phyloP scores from a whole-genome alignment of 164 flowering plant genomes.

The Vitis rotundifolia region DNA sequence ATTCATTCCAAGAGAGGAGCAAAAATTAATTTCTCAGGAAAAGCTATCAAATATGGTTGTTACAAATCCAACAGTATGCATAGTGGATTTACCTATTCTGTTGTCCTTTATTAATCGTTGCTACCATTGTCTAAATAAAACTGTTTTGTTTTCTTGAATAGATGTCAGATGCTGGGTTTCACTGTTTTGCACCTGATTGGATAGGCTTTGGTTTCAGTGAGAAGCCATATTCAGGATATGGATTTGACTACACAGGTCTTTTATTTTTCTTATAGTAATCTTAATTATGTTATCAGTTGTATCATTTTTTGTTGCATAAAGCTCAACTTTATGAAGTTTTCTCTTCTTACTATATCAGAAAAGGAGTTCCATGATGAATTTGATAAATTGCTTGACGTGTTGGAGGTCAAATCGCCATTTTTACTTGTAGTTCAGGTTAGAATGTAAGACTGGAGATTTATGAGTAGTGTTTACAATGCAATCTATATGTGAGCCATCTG shows the following conservation, averaged over 20 bases:
- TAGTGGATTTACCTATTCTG: neutral
- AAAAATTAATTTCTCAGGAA: too few species aligned
- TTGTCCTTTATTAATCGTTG: neutral
- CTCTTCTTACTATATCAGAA: slow-evolving; percentile 45
- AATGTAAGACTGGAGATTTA: neutral
- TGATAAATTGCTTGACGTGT: slow-evolving; percentile 66
- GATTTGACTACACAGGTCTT: slow-evolving; percentile 84
- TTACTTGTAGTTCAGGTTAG: slow-evolving; percentile 84
- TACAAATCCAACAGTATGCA: too few species aligned
- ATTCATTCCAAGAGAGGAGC: too few species aligned
- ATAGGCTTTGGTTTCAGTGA: slow-evolving; percentile 99
- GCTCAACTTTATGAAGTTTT: slow-evolving; percentile 11
- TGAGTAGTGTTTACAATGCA: neutral
- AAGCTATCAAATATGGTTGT: too few species aligned
- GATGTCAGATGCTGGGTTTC: slow-evolving; percentile 95
- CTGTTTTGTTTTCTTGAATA: slow-evolving; percentile 17
- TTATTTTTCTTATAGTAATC: slow-evolving; percentile 1
- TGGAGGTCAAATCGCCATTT: slow-evolving; percentile 72
- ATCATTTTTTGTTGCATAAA: neutral
- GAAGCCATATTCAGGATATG: slow-evolving; percentile 94
- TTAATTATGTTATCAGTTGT: neutral
- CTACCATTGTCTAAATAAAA: neutral
- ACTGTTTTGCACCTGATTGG: slow-evolving; percentile 99
- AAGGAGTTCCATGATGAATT: slow-evolving; percentile 86
- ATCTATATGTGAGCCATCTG: neutral